phyloP scores from a whole-genome alignment of 2,329 filamentous ascomycete species.

The Botryosphaeria dothidea region DNA sequence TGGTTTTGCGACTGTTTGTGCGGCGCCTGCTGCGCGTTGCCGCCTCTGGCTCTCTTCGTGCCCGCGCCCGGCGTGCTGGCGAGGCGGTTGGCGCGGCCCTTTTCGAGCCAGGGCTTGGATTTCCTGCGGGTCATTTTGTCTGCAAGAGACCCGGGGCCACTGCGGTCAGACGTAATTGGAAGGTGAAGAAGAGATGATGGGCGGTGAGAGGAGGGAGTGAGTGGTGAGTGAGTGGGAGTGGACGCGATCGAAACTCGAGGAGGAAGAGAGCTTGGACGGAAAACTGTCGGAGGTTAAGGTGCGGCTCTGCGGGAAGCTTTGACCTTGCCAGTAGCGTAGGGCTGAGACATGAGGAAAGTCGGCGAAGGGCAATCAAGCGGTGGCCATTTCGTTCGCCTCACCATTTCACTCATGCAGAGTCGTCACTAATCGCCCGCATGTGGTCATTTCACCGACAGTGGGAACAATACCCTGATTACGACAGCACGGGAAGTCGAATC shows the following conservation, averaged over 20 bases:
- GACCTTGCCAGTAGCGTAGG: slow-evolving; percentile 4
- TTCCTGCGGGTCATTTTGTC: slow-evolving; percentile 11
- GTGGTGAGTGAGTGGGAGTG: not conserved
- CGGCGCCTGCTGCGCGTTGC: not conserved
- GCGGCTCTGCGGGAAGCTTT: slow-evolving; percentile 20
- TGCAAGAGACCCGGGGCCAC: not conserved
- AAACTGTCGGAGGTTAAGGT: slow-evolving; percentile 16
- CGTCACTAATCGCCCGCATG: too few species aligned
- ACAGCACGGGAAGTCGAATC: too few species aligned
- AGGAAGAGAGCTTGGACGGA: slow-evolving; percentile 9
- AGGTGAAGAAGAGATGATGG: not conserved
- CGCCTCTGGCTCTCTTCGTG: not conserved
- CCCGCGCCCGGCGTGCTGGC: not conserved
- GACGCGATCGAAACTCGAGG: not conserved
- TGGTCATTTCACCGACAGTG: too few species aligned
- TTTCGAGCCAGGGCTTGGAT: slow-evolving; percentile 3
- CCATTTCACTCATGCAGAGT: not conserved
- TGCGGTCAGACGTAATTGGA: not conserved
- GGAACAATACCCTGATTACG: too few species aligned
- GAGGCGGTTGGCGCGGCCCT: slow-evolving; percentile 12
- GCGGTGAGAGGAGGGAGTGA: not conserved
- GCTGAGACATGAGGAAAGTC: not conserved
- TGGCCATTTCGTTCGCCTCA: not conserved
- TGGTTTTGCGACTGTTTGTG: not conserved
- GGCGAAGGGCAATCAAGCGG: not conserved